Percentiles rank a stretch among this genome's conserved stretches.
phyloP scores from a whole-genome alignment of 768 basidiomycete species.

The Sistotremastrum niveocremeum region DNA sequence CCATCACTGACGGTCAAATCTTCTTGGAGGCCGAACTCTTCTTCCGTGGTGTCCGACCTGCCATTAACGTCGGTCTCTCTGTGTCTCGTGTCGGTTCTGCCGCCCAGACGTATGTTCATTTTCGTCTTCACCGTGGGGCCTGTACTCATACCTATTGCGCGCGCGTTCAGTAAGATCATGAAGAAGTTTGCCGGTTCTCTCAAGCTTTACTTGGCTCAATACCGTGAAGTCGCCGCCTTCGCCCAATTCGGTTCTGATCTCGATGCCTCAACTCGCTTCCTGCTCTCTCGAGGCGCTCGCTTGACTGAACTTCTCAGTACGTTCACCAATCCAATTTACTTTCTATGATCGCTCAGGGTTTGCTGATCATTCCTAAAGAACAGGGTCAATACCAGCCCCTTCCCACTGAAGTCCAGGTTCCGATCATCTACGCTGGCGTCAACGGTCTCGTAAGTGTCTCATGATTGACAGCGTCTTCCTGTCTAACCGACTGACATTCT shows the following conservation, averaged over 20 bases:
- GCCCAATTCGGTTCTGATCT: conserved; percentile 99
- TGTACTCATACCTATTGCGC: conserved; percentile 1
- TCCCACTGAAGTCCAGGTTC: conserved; percentile 92
- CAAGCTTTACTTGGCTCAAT: conserved; percentile 99
- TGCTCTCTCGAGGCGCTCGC: conserved; percentile 94
- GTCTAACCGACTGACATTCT: conserved; percentile 1
- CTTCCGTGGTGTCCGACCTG: conserved; percentile 99
- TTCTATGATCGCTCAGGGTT: background rate
- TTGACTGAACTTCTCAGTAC: conserved; percentile 88
- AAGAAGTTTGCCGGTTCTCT: conserved; percentile 99
- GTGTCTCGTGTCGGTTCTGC: conserved; percentile 99
- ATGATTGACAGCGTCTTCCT: background rate
- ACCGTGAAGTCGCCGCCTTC: conserved; percentile 99
- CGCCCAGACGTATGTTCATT: conserved; percentile 80
- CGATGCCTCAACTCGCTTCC: conserved; percentile 98
- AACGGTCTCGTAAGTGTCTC: conserved; percentile 75
- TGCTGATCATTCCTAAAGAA: conserved; percentile 36
- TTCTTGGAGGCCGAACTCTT: conserved; percentile 99
- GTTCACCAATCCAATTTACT: conserved; percentile 14
- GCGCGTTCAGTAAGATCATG: conserved; percentile 74
- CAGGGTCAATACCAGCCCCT: conserved; percentile 98
- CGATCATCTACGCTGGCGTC: conserved; percentile 98
- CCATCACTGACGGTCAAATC: conserved; percentile 99
- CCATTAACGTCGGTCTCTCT: conserved; percentile 99
- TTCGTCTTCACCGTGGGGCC: background rate